These are phyloP conservation scores for Cenococcum geophilum DNA, from an alignment of 495 filamentous ascomycete species.

Conservation along the genomic window DNA sequence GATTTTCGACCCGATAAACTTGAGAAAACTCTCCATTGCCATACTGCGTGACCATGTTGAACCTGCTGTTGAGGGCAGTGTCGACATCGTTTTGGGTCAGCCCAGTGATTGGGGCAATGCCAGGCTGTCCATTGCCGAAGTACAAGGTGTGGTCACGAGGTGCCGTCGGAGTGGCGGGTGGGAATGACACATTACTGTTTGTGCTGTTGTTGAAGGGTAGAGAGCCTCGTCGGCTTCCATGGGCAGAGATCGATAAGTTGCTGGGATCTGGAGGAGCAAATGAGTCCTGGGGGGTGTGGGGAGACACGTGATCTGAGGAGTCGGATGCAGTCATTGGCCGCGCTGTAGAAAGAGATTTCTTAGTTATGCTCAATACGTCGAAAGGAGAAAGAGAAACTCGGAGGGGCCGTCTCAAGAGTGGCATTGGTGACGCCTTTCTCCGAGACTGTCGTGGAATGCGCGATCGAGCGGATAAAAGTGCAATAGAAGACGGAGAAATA, in stretches of 20 bases:
- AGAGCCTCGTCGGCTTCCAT: conserved; percentile 39
- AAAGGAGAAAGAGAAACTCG: conserved; percentile 14
- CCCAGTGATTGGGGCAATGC: conserved; percentile 44
- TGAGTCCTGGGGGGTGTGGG: conserved; percentile 72
- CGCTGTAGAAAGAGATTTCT: conserved; percentile 4
- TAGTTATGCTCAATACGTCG: conserved; percentile 3
- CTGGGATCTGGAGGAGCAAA: conserved; percentile 76
- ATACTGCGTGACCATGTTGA: conserved; percentile 67
- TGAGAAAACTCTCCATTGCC: conserved; percentile 89
- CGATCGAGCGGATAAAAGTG: conserved; percentile 8
- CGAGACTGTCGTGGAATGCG: conserved; percentile 11
- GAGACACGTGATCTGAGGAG: conserved; percentile 38
- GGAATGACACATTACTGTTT: conserved; percentile 43
- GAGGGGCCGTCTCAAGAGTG: conserved; percentile 40
- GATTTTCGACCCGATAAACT: conserved; percentile 71
- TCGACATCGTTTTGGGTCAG: conserved; percentile 61
- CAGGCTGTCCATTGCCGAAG: conserved; percentile 45
- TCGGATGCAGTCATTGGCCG: conserved; percentile 40
- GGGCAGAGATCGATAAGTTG: conserved; percentile 66
- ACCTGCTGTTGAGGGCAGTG: conserved; percentile 58
- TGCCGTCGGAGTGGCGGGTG: conserved; percentile 74
- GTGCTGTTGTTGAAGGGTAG: conserved; percentile 38
- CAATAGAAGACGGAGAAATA: conserved; percentile 12
- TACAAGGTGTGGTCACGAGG: conserved; percentile 55
- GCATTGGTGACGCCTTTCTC: conserved; percentile 10